Evolutionary conservation across 768 basidiomycete species (phyloP), one percentile per base, ranked within the genome.

Genomic region (Podaxis sp.): DNA sequence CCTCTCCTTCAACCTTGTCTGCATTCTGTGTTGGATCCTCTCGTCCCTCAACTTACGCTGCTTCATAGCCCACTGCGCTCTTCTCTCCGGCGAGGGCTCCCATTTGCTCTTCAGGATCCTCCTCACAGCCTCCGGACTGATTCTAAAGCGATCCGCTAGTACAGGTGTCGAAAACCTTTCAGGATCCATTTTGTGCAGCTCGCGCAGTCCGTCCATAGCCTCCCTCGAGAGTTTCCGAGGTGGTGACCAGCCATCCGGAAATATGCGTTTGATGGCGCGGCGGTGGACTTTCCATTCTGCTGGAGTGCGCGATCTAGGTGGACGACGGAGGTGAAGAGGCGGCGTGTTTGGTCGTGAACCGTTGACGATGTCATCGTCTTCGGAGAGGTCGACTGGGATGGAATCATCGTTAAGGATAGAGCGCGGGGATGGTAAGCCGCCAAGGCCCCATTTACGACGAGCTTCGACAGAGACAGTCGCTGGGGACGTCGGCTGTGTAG

Each of bases 101-200:
- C 88, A 93, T 63, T 77, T 84, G 72, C 88, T 89, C 74, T 84
- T 87, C 67, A 94, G 71, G 59, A 95, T 91, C 67, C 93, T 76
- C 62, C 88, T 76, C 38, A 93, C 87, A 9, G 88, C 90, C 75
- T 95, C 93, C 37, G 88, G 84, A 65, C 87, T 89, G 70, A 93
- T 84, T 70, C 78, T 85, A 74, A 94, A 94, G 69, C 82, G 82
- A 61, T 87, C 82, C 14, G 90, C 86, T n/a, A 95, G 82, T 0
- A 84, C 73, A 27, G 84, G 79, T 11, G 87, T 88, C 37, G 79
- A 81, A 74, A 88, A 92, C 50, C 73, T 81, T 51, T 76, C 77
- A 6, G 87, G 85, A 67, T 93, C 85, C 48, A 85, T 70, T 42
- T 73, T 72, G 69, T 92, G 82, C 59, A 94, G 77, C 50, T 83